Percentiles rank a stretch among this genome's conserved stretches.
phyloP scores from a whole-genome alignment of 1,284 basidiomycete species.

The Heterobasidion irregulare region DNA sequence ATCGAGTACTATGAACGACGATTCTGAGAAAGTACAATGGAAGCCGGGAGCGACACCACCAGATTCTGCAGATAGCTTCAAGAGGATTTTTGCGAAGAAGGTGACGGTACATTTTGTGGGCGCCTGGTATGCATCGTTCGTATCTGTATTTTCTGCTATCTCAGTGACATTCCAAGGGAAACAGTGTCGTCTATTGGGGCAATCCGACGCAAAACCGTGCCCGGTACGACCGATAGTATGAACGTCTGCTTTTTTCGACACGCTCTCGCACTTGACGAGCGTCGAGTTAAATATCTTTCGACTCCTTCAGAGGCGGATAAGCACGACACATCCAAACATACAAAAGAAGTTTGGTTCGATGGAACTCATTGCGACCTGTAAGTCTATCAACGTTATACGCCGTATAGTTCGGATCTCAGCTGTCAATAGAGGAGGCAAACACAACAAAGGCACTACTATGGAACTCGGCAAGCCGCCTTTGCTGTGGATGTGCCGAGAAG shows the following conservation, averaged over 20 bases:
- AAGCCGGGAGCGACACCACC: too few species aligned
- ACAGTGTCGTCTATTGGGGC: slow-evolving; percentile 30
- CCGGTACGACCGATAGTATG: slow-evolving; percentile 14
- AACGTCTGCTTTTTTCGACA: slow-evolving; percentile 26
- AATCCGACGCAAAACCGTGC: slow-evolving; percentile 15
- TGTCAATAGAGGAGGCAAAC: background rate
- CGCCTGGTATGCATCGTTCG: slow-evolving; percentile 22
- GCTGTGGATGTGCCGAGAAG: slow-evolving; percentile 2
- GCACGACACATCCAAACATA: background rate
- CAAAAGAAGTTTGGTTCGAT: slow-evolving; percentile 12
- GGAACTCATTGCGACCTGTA: slow-evolving; percentile 10
- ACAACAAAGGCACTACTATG: background rate
- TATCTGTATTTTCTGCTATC: too few species aligned
- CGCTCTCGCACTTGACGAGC: slow-evolving; percentile 20
- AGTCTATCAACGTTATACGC: background rate
- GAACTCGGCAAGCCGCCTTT: background rate
- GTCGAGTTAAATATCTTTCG: slow-evolving; percentile 18
- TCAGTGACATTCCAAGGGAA: slow-evolving; percentile 23
- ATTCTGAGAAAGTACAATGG: too few species aligned
- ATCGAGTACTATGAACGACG: background rate
- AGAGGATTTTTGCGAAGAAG: slow-evolving; percentile 25
- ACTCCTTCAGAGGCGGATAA: slow-evolving; percentile 8
- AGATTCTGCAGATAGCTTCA: slow-evolving; percentile 17
- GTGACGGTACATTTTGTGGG: slow-evolving; percentile 31
- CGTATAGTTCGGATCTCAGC: background rate